Evolutionary conservation across 2,329 filamentous ascomycete genomes (phyloP).

Genomic region (Alternaria solani): DNA sequence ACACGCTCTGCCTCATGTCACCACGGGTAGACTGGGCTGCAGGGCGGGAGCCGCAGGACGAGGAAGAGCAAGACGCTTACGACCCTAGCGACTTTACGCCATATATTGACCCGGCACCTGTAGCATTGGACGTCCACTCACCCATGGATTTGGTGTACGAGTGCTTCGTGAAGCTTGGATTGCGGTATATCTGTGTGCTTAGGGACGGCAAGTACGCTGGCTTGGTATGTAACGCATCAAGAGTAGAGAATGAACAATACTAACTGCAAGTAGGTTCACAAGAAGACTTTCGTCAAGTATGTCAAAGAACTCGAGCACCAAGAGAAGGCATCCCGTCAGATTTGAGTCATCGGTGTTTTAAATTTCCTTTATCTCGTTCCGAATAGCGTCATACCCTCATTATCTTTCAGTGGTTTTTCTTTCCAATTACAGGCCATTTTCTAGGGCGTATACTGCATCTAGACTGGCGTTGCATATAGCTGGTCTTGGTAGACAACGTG

Average conservation of each 20-base stretch:
- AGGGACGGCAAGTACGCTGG: slow-evolving; percentile 86
- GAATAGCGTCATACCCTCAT: slow-evolving; percentile 6
- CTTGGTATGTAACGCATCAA: slow-evolving; percentile 66
- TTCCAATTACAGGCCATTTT: background rate
- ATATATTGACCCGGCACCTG: slow-evolving; percentile 90
- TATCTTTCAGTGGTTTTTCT: background rate
- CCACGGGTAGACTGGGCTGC: slow-evolving; percentile 61
- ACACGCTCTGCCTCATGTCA: slow-evolving; percentile 82
- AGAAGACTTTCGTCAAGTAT: slow-evolving; percentile 96
- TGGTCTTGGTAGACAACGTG: background rate
- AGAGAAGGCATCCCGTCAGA: slow-evolving; percentile 32
- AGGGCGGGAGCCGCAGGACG: slow-evolving; percentile 61
- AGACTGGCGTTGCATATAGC: slow-evolving; percentile 6
- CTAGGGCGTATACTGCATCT: slow-evolving; percentile 9
- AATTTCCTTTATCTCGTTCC: background rate
- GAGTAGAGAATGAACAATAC: background rate
- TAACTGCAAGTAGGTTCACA: slow-evolving; percentile 70
- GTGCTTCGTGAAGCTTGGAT: slow-evolving; percentile 90
- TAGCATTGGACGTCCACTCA: slow-evolving; percentile 85
- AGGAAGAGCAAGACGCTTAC: slow-evolving; percentile 59
- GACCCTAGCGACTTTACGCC: slow-evolving; percentile 82
- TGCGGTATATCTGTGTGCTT: slow-evolving; percentile 91
- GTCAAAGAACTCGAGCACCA: slow-evolving; percentile 79
- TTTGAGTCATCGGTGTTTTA: background rate
- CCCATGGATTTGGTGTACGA: slow-evolving; percentile 97